These are phyloP conservation scores for Eimeria nieschulzi DNA, from an alignment of 169 alveolate species.

Conservation along the genomic window DNA sequence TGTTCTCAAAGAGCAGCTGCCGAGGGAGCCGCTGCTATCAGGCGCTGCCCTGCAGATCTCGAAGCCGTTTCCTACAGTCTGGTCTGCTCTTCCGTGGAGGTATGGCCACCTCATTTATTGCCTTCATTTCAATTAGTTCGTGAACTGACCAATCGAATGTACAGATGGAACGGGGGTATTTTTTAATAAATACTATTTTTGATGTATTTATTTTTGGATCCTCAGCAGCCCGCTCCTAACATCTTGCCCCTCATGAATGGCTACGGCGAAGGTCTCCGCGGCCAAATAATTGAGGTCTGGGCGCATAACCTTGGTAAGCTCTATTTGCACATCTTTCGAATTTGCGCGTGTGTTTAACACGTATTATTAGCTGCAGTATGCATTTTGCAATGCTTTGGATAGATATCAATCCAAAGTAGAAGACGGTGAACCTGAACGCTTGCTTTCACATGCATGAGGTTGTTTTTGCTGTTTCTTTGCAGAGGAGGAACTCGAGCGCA, in stretches of 20 bases:
- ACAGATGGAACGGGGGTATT: not conserved
- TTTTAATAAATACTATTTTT: not conserved
- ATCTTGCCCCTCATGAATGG: slow-evolving; percentile 74
- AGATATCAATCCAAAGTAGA: too few species aligned
- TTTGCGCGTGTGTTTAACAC: not conserved
- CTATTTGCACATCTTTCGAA: not conserved
- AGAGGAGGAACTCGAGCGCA: slow-evolving; percentile 92
- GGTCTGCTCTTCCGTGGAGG: slow-evolving; percentile 61
- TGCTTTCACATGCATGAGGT: not conserved
- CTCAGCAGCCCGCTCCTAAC: slow-evolving; percentile 18
- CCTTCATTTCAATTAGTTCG: not conserved
- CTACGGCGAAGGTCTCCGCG: slow-evolving; percentile 53
- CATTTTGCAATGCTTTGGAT: too few species aligned
- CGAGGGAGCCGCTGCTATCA: not conserved
- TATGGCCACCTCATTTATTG: not conserved
- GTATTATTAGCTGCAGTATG: too few species aligned
- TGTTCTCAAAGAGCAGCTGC: slow-evolving; percentile 7
- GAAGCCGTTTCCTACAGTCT: not conserved
- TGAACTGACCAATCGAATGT: not conserved
- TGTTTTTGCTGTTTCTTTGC: not conserved
- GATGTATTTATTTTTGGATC: not conserved
- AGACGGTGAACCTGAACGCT: not conserved
- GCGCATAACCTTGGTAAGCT: slow-evolving; percentile 73
- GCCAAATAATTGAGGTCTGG: slow-evolving; percentile 76
- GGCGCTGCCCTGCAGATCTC: slow-evolving; percentile 31